Evolutionary conservation across 768 basidiomycete species (phyloP).

Genomic region (Tylopilus sp.): DNA sequence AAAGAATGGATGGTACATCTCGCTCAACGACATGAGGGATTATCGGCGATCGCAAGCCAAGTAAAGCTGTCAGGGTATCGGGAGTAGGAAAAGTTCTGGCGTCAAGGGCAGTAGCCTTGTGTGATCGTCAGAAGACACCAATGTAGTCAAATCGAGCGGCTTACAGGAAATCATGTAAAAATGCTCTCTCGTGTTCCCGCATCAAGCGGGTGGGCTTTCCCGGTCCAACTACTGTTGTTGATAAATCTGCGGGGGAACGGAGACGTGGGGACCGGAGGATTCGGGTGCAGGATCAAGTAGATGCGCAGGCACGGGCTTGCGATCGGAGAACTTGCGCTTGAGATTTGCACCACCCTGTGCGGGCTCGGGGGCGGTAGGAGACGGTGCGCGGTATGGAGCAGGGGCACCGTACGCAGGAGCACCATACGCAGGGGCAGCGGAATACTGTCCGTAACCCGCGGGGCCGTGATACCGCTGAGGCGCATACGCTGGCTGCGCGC

Average conservation of each 20-base stretch:
- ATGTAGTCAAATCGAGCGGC: not conserved
- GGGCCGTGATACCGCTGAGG: slow-evolving; percentile 19
- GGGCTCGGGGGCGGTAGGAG: slow-evolving; percentile 9
- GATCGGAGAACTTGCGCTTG: slow-evolving; percentile 34
- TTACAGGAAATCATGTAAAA: slow-evolving; percentile 9
- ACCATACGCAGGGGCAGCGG: slow-evolving; percentile 7
- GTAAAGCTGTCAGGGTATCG: slow-evolving; percentile 6
- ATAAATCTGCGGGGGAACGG: slow-evolving; percentile 22
- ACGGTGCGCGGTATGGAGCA: slow-evolving; percentile 9
- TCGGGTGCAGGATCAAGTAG: slow-evolving; percentile 19
- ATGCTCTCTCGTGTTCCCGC: not conserved
- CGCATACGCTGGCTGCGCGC: slow-evolving; percentile 17
- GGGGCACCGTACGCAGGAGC: slow-evolving; percentile 5
- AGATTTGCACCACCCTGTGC: slow-evolving; percentile 29
- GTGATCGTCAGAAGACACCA: not conserved
- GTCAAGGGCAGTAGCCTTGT: not conserved
- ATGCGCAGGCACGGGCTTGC: slow-evolving; percentile 33
- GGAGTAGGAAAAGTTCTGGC: not conserved
- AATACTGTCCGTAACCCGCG: slow-evolving; percentile 22
- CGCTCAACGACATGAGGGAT: slow-evolving; percentile 17
- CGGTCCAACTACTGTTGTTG: slow-evolving; percentile 3
- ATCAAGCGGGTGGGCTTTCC: not conserved
- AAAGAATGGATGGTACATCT: slow-evolving; percentile 2
- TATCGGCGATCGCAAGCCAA: slow-evolving; percentile 3
- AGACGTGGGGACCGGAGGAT: slow-evolving; percentile 20